These are phyloP conservation scores for Bullera alba DNA, from an alignment of 768 basidiomycete species.

Conservation along the genomic window DNA sequence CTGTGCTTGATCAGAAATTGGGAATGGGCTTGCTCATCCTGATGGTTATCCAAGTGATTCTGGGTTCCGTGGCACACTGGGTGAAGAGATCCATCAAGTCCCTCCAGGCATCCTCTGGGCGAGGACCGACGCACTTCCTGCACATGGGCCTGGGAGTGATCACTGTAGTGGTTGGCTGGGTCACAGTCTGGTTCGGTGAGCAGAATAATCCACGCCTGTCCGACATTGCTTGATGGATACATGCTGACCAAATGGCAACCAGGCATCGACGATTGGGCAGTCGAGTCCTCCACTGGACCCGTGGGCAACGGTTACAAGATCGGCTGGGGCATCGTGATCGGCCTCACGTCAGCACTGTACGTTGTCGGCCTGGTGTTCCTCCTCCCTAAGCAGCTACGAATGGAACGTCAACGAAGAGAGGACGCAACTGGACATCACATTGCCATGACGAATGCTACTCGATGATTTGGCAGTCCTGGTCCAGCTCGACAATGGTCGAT, in stretches of 20 bases:
- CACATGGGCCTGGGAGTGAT: slow-evolving; percentile 56
- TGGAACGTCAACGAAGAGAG: neutral
- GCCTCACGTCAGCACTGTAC: neutral
- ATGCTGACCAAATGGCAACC: neutral
- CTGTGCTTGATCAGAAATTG: slow-evolving; percentile 44
- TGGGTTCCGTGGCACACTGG: slow-evolving; percentile 56
- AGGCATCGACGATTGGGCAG: slow-evolving; percentile 52
- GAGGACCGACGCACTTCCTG: slow-evolving; percentile 50
- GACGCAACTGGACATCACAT: too few species aligned
- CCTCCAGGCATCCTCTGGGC: slow-evolving; percentile 49
- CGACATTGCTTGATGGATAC: too few species aligned
- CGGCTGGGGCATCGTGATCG: slow-evolving; percentile 29
- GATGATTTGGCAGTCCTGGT: too few species aligned
- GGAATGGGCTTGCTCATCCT: slow-evolving; percentile 54
- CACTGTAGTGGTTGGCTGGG: slow-evolving; percentile 51
- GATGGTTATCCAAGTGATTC: slow-evolving; percentile 51
- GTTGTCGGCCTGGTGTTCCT: neutral
- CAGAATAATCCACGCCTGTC: neutral
- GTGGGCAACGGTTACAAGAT: slow-evolving; percentile 34
- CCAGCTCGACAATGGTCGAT: too few species aligned
- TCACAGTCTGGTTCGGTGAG: slow-evolving; percentile 26
- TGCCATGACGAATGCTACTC: too few species aligned
- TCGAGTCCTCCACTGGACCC: slow-evolving; percentile 49
- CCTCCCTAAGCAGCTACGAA: neutral
- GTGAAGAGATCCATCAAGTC: slow-evolving; percentile 44